A percentile compares a stretch with the other conserved stretches of the same genome.
Conservation (phyloP, 106 monocot genomes). For the Dendrobium chrysotoxum region DNA sequence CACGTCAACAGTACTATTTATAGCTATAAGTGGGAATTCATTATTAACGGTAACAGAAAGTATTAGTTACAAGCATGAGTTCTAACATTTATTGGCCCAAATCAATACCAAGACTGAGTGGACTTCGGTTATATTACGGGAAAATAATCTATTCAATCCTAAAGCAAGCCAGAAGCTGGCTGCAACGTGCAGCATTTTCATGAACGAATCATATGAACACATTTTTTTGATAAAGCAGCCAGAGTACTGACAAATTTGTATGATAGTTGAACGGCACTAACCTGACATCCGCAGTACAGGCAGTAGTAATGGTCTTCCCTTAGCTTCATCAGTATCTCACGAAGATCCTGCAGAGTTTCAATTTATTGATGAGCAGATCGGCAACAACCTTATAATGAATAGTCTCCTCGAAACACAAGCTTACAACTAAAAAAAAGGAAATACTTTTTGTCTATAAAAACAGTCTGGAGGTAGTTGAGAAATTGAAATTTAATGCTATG, state of each 20-base stretch:
- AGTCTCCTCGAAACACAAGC: not conserved
- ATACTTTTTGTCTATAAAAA: too few species aligned
- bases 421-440: not conserved
- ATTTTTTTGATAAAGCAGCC: not conserved
- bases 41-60: not conserved
- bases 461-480: not conserved
- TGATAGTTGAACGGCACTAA: not conserved
- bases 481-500: not conserved
- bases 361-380: not conserved
- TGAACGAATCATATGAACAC: not conserved
- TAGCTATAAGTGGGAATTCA: too few species aligned
- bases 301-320: conserved; percentile 76
- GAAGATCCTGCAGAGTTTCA: conserved; percentile 54
- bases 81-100: not conserved
- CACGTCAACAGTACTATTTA: not conserved
- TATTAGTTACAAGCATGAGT: not conserved
- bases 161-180: not conserved
- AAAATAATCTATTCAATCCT: not conserved
- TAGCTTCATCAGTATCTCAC: conserved; percentile 53
- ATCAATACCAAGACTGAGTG: not conserved
- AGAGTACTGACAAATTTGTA: not conserved
- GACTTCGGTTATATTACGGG: not conserved
- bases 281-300: conserved; percentile 88
- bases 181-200: not conserved
- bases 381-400: not conserved